Conservation (phyloP, 768 basidiomycete species). For the Dioszegia crocea region DNA sequence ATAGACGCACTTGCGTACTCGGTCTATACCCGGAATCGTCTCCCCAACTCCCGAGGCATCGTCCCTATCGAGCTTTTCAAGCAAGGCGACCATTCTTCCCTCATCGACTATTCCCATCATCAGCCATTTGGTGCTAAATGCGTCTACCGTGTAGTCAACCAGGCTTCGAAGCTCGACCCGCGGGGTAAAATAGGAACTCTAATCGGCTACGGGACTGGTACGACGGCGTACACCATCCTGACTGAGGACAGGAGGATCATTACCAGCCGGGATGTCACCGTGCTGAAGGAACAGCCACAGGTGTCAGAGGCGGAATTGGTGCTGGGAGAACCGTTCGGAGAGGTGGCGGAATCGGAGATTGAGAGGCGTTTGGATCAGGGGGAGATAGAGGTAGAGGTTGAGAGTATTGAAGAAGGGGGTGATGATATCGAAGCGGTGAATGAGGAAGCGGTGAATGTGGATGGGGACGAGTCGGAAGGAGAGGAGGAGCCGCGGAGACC, state of each 20-base stretch:
- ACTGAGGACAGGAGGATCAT: not conserved
- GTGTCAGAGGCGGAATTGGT: too few species aligned
- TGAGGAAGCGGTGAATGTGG: not conserved
- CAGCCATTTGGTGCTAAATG: not conserved
- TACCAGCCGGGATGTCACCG: not conserved
- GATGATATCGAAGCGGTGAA: too few species aligned
- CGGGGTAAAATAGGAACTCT: not conserved
- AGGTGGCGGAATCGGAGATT: too few species aligned
- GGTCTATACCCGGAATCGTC: constrained; percentile 4
- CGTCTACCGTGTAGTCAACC: not conserved
- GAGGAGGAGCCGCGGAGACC: too few species aligned
- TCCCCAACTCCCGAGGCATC: not conserved
- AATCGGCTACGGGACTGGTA: not conserved
- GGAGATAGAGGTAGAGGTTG: too few species aligned
- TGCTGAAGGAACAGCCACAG: not conserved
- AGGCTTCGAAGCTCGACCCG: not conserved
- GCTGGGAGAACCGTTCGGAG: too few species aligned
- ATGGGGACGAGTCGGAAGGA: not conserved
- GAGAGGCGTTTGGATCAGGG: too few species aligned
- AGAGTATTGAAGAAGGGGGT: too few species aligned
- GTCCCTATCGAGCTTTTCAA: not conserved
- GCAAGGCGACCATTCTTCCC: not conserved
- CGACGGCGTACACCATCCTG: not conserved
- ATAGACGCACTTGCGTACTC: not conserved
- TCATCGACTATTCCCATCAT: not conserved